Evolutionary conservation across 495 filamentous ascomycete genomes (phyloP).

Genomic region (Daldinia concentrica): DNA sequence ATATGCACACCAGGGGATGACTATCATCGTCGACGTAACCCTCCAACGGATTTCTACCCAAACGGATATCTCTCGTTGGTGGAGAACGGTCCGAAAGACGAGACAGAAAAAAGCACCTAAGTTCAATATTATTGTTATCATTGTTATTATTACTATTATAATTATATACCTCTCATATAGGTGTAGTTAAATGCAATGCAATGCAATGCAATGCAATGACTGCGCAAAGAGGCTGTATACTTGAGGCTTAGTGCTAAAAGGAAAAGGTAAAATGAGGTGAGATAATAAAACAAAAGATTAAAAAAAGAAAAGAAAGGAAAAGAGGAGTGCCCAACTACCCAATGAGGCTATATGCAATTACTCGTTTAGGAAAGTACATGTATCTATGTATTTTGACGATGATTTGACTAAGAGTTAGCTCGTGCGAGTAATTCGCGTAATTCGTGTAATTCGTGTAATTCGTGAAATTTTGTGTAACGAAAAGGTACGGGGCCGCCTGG

Average conservation of each 20-base stretch:
- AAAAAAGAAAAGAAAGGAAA: not conserved
- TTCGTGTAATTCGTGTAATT: too few species aligned
- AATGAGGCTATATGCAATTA: too few species aligned
- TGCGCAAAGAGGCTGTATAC: not conserved
- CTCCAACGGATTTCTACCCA: slow-evolving; percentile 17
- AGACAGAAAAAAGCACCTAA: slow-evolving; percentile 4
- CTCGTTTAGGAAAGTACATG: too few species aligned
- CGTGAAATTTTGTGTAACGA: slow-evolving; percentile 19
- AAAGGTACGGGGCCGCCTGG: not conserved
- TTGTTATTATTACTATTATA: too few species aligned
- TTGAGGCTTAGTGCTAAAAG: not conserved
- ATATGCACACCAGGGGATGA: slow-evolving; percentile 26
- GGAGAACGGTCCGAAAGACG: slow-evolving; percentile 27
- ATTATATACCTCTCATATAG: not conserved
- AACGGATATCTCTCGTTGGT: slow-evolving; percentile 15
- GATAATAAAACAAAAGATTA: not conserved
- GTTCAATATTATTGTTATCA: too few species aligned
- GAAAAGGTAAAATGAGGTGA: too few species aligned
- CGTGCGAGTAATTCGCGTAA: not conserved
- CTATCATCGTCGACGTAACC: slow-evolving; percentile 24
- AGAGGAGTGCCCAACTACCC: too few species aligned
- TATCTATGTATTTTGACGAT: too few species aligned
- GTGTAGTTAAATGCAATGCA: not conserved
- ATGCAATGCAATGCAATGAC: not conserved
- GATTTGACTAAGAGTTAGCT: not conserved